phyloP scores from a whole-genome alignment of 78 protist genomes.

The slime mould (Dictyostelium discoideum) region DNA sequence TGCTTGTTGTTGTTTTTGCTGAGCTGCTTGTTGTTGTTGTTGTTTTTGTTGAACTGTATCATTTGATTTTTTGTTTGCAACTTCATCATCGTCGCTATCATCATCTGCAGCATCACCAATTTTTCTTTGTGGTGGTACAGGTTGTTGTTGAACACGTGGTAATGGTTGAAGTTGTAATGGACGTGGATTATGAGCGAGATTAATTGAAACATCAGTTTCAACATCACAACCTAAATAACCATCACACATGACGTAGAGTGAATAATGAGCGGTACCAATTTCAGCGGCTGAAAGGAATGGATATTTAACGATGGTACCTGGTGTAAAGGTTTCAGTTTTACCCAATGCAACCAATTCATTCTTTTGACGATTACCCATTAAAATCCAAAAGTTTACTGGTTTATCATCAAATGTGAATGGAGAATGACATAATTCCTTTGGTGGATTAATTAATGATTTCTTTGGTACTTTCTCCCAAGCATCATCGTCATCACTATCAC shows the following conservation, averaged over 20 bases:
- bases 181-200: conserved; percentile 30
- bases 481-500: conserved; percentile 30
- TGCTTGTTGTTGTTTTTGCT: background rate
- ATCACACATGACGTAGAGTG: conserved; percentile 54
- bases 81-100: background rate
- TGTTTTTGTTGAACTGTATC: background rate
- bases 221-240: conserved; percentile 64
- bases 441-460: conserved; percentile 21
- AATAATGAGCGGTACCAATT: conserved; percentile 18
- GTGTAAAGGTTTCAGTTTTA: conserved; percentile 7
- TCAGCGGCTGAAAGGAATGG: conserved; percentile 35
- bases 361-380: conserved; percentile 40
- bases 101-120: background rate
- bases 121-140: background rate
- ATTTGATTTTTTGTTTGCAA: background rate
- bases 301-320: conserved; percentile 39
- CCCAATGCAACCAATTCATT: conserved; percentile 52
- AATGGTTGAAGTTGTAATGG: conserved; percentile 27
- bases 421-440: conserved; percentile 31
- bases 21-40: background rate
- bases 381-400: conserved; percentile 34
- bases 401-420: conserved; percentile 65
- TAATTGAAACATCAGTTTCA: background rate
- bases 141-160: background rate
- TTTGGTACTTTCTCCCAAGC: conserved; percentile 55